Evolutionary conservation across 2,329 filamentous ascomycete species (phyloP), one percentile per base, ranked within the genome.

Genomic region (Trichoderma pleuroti): DNA sequence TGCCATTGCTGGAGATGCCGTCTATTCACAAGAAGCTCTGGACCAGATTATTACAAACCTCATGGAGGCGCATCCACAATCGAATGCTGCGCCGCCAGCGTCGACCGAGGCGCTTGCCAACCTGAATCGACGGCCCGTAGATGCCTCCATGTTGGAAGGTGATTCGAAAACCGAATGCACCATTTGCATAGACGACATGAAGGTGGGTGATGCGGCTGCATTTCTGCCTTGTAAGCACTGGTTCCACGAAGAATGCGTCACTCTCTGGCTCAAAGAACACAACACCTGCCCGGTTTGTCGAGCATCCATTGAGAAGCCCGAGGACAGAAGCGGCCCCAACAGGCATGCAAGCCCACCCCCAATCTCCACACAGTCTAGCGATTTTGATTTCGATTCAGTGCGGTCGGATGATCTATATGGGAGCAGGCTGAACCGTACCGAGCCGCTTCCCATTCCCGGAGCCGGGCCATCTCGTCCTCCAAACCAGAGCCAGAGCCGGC

Each of bases 281-380:
- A 94, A 98, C 76, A 97, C 94, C 0, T 98, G 95, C 76, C 95
- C 95, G 1, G 91, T 94, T 67, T 95, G 92, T 77, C 87, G 92
- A 49, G 87, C 87, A 18, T 79, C 87, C 3, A 86, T 89, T 49
- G 86, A 87, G 74, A 81, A 79, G 75, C 72, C 75, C 62, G 71
- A 74, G 5, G 57, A 21, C 11, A 69, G 60, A 49, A 49, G 54
- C 76, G 76, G 68, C 65, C 4, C 26, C 11, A 65, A 46, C 10
- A 39, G 21, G 30, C 56, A 21, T 32, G 28, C 54, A 24, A 66
- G 46, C 12, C 46, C 46, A 12, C 46, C 46, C 46, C 46, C 21
- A 52, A 24, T 52, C 46, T 52, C 46, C 21, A 12, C 46, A n/a
- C 46, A 52, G 21, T 52, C 46, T 24, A 52, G 46, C 21, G 46